These are phyloP conservation scores for Penicillium sp. DNA, from an alignment of 2,329 filamentous ascomycete species.

Conservation along the genomic window DNA sequence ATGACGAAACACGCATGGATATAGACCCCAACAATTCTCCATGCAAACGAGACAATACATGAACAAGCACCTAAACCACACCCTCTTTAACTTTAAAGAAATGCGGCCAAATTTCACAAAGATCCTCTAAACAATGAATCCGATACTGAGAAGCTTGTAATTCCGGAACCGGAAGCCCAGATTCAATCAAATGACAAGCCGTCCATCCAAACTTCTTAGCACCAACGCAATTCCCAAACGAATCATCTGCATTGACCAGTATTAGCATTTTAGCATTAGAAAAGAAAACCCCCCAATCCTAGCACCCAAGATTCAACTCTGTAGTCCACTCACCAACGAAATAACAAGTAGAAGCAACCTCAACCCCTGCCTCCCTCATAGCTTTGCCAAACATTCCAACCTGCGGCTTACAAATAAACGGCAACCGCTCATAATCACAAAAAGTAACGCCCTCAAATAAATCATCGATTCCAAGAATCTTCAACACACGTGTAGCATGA, in stretches of 20 bases:
- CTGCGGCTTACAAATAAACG: constrained; percentile 83
- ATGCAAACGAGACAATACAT: too few relatives aligned
- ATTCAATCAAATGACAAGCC: constrained; percentile 81
- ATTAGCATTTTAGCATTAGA: too few relatives aligned
- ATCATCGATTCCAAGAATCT: constrained; percentile 78
- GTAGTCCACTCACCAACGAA: constrained; percentile 93
- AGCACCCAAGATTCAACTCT: too few relatives aligned
- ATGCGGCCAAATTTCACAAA: constrained; percentile 42
- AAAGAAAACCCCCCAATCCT: too few relatives aligned
- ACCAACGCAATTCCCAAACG: constrained; percentile 75
- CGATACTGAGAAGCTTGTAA: constrained; percentile 72
- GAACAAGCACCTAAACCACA: too few relatives aligned
- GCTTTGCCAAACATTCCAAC: constrained; percentile 81
- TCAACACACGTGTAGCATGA: constrained; percentile 80
- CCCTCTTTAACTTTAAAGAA: neutral
- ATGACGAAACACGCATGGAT: too few relatives aligned
- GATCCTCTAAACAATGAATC: constrained; percentile 73
- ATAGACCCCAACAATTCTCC: too few relatives aligned
- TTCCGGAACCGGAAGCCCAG: constrained; percentile 66
- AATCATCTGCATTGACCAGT: constrained; percentile 69
- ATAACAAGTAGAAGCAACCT: constrained; percentile 73
- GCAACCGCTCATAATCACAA: constrained; percentile 78
- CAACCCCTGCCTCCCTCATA: constrained; percentile 78
- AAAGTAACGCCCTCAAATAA: constrained; percentile 92
- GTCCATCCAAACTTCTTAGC: constrained; percentile 83